Evolutionary conservation across 2,329 filamentous ascomycete species (phyloP).

Genomic region (Aspergillus caelatus): DNA sequence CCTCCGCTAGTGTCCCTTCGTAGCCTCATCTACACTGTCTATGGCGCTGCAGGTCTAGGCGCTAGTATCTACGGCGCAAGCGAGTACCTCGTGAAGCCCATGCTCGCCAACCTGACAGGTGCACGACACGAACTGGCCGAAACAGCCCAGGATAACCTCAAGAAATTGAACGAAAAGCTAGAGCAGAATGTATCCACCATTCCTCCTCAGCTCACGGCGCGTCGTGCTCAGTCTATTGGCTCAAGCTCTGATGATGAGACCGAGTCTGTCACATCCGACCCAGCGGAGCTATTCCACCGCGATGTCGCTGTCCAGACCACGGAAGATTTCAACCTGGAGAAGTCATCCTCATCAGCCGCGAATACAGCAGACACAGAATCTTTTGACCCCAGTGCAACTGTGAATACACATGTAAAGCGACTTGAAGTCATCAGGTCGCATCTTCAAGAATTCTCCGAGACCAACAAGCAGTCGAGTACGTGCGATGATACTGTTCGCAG

Average conservation of each 20-base stretch:
- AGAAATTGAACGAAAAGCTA: constrained; percentile 60
- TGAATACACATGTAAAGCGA: constrained; percentile 46
- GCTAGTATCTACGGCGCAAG: constrained; percentile 61
- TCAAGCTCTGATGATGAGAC: constrained; percentile 44
- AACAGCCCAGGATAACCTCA: constrained; percentile 55
- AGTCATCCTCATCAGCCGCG: constrained; percentile 9
- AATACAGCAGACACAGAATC: constrained; percentile 16
- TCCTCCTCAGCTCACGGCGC: constrained; percentile 41
- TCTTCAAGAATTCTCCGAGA: constrained; percentile 50
- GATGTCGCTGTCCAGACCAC: constrained; percentile 66
- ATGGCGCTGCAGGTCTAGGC: constrained; percentile 58
- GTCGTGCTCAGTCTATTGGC: constrained; percentile 22
- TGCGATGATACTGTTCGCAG: constrained; percentile 37
- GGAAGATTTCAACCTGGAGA: constrained; percentile 33
- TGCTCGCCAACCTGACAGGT: constrained; percentile 57
- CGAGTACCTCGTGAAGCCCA: constrained; percentile 62
- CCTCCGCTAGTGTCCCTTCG: constrained; percentile 62
- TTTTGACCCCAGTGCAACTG: constrained; percentile 27
- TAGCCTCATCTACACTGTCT: constrained; percentile 60
- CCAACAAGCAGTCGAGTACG: constrained; percentile 38
- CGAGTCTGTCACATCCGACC: constrained; percentile 58
- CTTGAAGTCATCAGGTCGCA: constrained; percentile 56
- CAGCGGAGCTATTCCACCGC: constrained; percentile 65
- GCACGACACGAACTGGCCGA: constrained; percentile 61
- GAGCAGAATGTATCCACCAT: constrained; percentile 55